phyloP scores from a whole-genome alignment of 495 filamentous ascomycete species.

The Letharia columbiana region DNA sequence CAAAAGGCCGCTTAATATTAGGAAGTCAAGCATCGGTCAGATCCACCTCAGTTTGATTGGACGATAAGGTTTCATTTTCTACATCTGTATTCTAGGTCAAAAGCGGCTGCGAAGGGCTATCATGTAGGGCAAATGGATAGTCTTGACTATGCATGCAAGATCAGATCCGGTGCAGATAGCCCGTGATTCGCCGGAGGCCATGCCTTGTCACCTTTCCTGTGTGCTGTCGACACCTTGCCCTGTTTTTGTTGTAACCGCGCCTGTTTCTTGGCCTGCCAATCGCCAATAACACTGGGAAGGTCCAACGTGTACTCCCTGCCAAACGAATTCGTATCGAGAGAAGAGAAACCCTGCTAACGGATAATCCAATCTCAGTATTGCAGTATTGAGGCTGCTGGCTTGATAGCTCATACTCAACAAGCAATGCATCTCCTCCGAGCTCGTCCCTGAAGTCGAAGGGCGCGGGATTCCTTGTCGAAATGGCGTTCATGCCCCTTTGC shows the following conservation, averaged over 20 bases:
- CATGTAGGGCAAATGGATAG: not conserved
- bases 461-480: not conserved
- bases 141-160: not conserved
- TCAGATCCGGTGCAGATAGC: not conserved
- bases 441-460: not conserved
- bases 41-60: not conserved
- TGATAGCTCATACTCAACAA: not conserved
- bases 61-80: not conserved
- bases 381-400: not conserved
- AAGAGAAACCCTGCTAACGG: not conserved
- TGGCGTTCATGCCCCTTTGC: not conserved
- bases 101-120: not conserved
- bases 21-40: not conserved
- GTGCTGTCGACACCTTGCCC: not conserved
- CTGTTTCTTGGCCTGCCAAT: not conserved
- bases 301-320: not conserved
- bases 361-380: not conserved
- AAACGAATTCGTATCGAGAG: not conserved
- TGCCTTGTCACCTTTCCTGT: not conserved
- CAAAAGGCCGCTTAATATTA: not conserved
- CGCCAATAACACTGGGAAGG: not conserved
- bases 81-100: constrained; percentile 5
- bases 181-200: not conserved
- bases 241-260: not conserved
- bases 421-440: not conserved